Evolutionary conservation across 2,329 filamentous ascomycete genomes (phyloP), one percentile per base, ranked within the genome.

Genomic region (Aspergillus novofumigatus): DNA sequence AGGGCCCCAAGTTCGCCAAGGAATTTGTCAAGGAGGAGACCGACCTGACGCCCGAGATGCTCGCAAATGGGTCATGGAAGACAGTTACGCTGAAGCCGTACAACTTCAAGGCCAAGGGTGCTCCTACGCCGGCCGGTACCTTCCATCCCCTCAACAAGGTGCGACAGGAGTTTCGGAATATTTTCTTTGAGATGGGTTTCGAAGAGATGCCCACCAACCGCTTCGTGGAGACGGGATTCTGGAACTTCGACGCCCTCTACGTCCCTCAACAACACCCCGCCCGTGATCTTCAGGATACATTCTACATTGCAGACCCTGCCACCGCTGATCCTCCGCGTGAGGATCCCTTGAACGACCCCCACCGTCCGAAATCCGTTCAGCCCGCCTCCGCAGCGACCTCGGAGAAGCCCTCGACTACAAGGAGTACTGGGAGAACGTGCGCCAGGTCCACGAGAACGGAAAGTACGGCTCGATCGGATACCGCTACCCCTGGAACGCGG

Each of bases 171-270:
- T 96, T 99, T 83, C 84, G 94, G 57, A 90, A 94, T 72, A 97
- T 99, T 72, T 99, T 99, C 86, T 97, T 99, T 78, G 92, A 96
- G 74, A 96, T 96, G 87, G 94, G 93, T 53, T 99, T 97, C 80
- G 88, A 93, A 69, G 94, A 99, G 81, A 97, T 99, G 94, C 90
- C 92, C 14, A 97, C 93, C 51, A 89, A 89, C 77, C 86, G 90
- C 74, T 97, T 88, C 73, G 92, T 97, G 61, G 94, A 99, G 78
- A 93, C 92, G 11, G 92, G 93, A 49, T 97, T 97, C 86, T 99
- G 94, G 92, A 97, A 97, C 78, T 97, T 97, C 75, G 93, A 97
- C 71, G 87, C 92, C 25, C 90, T 99, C 62, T 97, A 93, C 75
- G 93, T 97, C 53, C 93, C 93, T 29, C 94, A 96, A 78, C 94